phyloP scores from a whole-genome alignment of 805 yeast species.

The Barnettozyma vustinii region DNA sequence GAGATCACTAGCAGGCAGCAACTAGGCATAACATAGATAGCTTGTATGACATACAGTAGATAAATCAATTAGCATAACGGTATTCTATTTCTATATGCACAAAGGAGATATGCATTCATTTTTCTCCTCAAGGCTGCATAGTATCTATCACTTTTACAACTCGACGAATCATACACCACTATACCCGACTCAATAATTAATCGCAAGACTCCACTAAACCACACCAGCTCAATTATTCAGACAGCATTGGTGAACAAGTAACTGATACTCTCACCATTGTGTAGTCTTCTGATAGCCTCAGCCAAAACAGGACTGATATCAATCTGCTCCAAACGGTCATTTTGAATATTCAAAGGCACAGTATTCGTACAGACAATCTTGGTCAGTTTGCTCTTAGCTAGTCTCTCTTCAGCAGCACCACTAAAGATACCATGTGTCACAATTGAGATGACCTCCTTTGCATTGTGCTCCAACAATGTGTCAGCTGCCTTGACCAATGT shows the following conservation, averaged over 20 bases:
- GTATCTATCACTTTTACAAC: no score
- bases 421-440: constrained; percentile 95
- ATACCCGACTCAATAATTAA: no score
- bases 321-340: constrained; percentile 61
- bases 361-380: constrained; percentile 89
- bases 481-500: constrained; percentile 94
- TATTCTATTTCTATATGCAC: background rate
- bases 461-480: constrained; percentile 72
- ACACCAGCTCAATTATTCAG: background rate
- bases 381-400: constrained; percentile 61
- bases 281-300: constrained; percentile 90
- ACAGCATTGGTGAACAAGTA: constrained; percentile 70
- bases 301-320: constrained; percentile 87
- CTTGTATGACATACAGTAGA: no score
- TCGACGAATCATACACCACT: no score
- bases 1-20: no score
- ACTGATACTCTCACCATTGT: constrained; percentile 93
- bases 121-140: background rate
- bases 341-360: constrained; percentile 71
- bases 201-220: background rate
- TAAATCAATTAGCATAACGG: background rate
- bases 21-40: no score
- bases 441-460: constrained; percentile 81
- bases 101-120: background rate
- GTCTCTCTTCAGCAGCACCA: constrained; percentile 71